Base-by-base conservation (phyloP, 208 protist genomes). In the Angomonas deanei region DNA sequence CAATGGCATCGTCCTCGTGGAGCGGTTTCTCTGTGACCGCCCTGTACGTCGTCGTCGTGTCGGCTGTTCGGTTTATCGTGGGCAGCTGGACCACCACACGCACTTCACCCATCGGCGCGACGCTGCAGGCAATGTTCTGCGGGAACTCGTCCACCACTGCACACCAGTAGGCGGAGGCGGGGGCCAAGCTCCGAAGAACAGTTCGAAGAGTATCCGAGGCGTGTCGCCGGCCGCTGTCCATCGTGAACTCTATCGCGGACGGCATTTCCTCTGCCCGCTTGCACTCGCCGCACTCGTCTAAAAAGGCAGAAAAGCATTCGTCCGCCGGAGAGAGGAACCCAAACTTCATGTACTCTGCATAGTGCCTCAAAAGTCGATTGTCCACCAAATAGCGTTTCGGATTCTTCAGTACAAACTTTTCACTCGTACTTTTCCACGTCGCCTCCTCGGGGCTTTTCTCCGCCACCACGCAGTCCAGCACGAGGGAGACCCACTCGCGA, bases 251-350 rank as follows among this genome's bases (percentile, higher is more conserved):
- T 0, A 94, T 28, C 13, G 19, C n/a, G 1, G 23, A 31, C 0
- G 88, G 88, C 1, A 64, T 54, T 24, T 88, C 82, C 19, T 33
- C 57, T 17, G 53, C 31, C 31, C 2, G 26, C 61, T 94, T 80
- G 56, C 76, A 91, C 63, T 94, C 84, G 0, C 88, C 88, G 61
- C 88, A 94, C 60, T 91, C 84, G 53, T 94, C 88, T 19, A 94
- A 31, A 61, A 91, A 94, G 27, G 78, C 54, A 2, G 72, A 11
- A 62, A 94, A 94, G 47, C 72, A 82, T 11, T 53, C 36, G 55
- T 88, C 66, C 1, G 65, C 30, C 1, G 75, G 56, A 13, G 75
- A 70, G 5, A 94, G 24, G 21, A 86, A 64, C 1, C 78, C 83
- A 0, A 57, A 50, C 11, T 48, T 67, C 11, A 94, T 70, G 2